Evolutionary conservation across 768 basidiomycete genomes (phyloP), one percentile per base, ranked within the genome.

Genomic region (Vishniacozyma victoriae): DNA sequence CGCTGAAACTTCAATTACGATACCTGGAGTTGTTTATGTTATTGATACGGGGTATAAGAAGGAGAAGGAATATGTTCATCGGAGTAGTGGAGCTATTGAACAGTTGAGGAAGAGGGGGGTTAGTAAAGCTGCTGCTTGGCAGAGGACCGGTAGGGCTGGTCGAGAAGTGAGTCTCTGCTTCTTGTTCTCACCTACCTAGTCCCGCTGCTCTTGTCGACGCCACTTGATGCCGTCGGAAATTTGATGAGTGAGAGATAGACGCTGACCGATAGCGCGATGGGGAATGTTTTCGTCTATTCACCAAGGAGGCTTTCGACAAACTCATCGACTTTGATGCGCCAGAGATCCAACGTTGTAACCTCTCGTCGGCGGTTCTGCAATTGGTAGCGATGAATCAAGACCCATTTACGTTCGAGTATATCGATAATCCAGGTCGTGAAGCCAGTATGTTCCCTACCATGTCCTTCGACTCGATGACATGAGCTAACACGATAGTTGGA

Each of bases 31-130:
- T 48, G 85, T 81, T 62, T 97, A 87, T 70, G 92, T 99, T 5
- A 87, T 99, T 31, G 95, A 99, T 72, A 86, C 89, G 0, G 95
- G 95, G 1, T 85, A 91, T 70, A 87, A 85, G 65, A 99, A 97
- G 71, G 92, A 96, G 74, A 95, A 93, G 73, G 78, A 84, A 51
- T 91, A 84, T 67, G 70, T 93, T 18, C 80, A 55, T 83, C 11
- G 77, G 78, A 64, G 75, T 78, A 51, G 78, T 0, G 87, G 87
- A 5, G 91, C 89, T 2, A 85, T 96, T 59, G 92, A 97, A 71
- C 85, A 87, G 14, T 76, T 97, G 3, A 60, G 88, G 35, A 85
- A 85, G 14, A 80, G 81, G 64, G 82, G 85, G 42, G 86, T 96
- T 53, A 87, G 87, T 20, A 83, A 87, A 70, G 89, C 88, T 2